Evolutionary conservation across 192 early-diverging fungal species (phyloP).

Genomic region (Entomortierella parvispora): DNA sequence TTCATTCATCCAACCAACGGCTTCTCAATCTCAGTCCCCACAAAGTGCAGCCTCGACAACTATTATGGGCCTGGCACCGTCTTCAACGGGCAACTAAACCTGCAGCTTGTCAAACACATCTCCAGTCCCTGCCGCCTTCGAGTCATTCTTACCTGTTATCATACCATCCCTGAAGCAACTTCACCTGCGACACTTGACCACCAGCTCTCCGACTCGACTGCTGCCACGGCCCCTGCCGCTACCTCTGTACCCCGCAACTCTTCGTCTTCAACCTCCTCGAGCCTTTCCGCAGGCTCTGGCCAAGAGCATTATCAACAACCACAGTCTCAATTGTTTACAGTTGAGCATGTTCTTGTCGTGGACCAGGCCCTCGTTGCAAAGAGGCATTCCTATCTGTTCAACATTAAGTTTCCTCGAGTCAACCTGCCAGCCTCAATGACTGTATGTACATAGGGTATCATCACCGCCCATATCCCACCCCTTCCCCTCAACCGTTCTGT

Average conservation of each 20-base stretch:
- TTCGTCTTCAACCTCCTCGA: background rate
- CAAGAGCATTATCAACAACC: slow-evolving; percentile 1
- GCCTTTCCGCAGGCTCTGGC: background rate
- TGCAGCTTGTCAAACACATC: slow-evolving; percentile 37
- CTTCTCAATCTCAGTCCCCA: slow-evolving; percentile 37
- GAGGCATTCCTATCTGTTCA: slow-evolving; percentile 46
- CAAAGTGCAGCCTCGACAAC: slow-evolving; percentile 34
- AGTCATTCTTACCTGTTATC: slow-evolving; percentile 26
- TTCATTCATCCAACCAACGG: slow-evolving; percentile 39
- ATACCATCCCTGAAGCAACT: slow-evolving; percentile 18
- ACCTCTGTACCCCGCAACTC: background rate
- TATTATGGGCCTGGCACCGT: slow-evolving; percentile 48
- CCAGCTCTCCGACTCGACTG: background rate
- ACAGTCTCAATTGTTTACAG: slow-evolving; percentile 16
- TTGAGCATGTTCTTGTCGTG: slow-evolving; percentile 25
- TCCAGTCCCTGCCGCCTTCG: slow-evolving; percentile 19
- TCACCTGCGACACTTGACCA: background rate
- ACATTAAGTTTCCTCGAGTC: slow-evolving; percentile 42
- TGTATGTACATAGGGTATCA: no score
- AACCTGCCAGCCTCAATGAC: slow-evolving; percentile 39
- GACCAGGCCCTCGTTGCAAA: slow-evolving; percentile 29
- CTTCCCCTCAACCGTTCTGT: no score
- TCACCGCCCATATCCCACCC: no score
- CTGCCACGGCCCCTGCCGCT: background rate
- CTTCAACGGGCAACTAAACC: slow-evolving; percentile 44